These are phyloP conservation scores for Trametes sanguinea DNA, from an alignment of 768 basidiomycete genomes.

Conservation along the genomic window DNA sequence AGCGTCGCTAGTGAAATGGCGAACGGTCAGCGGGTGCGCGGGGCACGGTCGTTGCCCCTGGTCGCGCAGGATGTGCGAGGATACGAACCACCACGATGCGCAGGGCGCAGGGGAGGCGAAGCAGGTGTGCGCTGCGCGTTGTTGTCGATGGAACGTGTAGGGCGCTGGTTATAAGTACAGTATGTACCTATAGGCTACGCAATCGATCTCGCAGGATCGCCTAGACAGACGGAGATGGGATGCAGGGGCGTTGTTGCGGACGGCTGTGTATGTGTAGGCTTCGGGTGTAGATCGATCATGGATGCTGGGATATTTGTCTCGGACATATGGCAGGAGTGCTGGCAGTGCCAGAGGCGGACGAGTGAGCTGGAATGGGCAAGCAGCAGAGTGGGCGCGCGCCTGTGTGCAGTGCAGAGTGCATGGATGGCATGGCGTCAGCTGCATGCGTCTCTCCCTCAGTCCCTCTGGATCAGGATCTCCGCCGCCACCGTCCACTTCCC, in stretches of 20 bases:
- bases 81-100: constrained; percentile 8
- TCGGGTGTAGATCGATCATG: too few species aligned
- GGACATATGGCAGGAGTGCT: not conserved
- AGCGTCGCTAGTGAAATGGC: not conserved
- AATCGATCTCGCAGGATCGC: constrained; percentile 2
- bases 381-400: too few species aligned
- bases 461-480: not conserved
- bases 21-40: not conserved
- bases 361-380: too few species aligned
- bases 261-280: constrained; percentile 4
- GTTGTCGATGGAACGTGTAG: constrained; percentile 1
- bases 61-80: not conserved
- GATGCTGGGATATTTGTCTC: constrained; percentile 4
- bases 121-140: not conserved
- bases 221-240: not conserved
- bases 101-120: constrained; percentile 2
- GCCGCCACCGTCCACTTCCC: not conserved
- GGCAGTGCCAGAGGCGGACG: not conserved
- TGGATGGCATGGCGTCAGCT: not conserved
- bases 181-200: too few species aligned
- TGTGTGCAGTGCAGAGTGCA: not conserved
- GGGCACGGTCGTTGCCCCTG: too few species aligned
- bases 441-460: not conserved
- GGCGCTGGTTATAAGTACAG: not conserved
- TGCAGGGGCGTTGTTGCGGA: constrained; percentile 3